Base-by-base conservation (phyloP, 2,329 filamentous ascomycete genomes). In the Huntiella bhutanensis region DNA sequence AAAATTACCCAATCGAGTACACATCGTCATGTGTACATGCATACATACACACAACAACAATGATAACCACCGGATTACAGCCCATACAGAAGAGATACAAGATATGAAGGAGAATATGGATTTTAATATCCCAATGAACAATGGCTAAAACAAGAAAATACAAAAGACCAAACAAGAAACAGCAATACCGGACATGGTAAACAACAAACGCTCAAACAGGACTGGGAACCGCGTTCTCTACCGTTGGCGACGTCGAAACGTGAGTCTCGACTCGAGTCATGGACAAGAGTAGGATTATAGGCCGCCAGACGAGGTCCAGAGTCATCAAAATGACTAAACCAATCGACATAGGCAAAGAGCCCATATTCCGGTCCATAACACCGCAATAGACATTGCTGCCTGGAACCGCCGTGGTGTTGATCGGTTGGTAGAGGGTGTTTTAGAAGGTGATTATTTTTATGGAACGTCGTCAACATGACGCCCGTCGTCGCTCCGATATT, bases 401-500 rank as follows among this genome's bases (percentile, higher is more conserved):
- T 28, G 22, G 5, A 28, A 28, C 22, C 22, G 22, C 22, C 22
- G 22, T 28, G 22, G 22, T 28, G 33, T 34, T 12, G 36, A 40
- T n/a, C 33, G 35, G 16, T 16, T 36, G 15, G 42, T 36, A 43
- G 33, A 39, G 36, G 45, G 36, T 49, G 44, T 49, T 46, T 46
- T 49, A 36, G 44, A 49, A 49, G 19, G 10, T 22, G 28, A 44
- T 47, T 49, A 46, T 49, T 43, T 37, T 46, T 33, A 45, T 35
- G 42, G 28, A 35, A 44, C 28, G 41, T 47, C 39, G 41, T 49
- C 41, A 16, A 28, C 34, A 41, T 39, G 28, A 41, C 44, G 44
- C 48, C 44, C 48, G 44, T 41, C 48, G 40, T 46, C 48, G 44
- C 48, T 43, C 40, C 43, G 33, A 49, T 36, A 39, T 46, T 41